Base-by-base conservation (phyloP, 768 basidiomycete species). In the Sarcodon sp. region DNA sequence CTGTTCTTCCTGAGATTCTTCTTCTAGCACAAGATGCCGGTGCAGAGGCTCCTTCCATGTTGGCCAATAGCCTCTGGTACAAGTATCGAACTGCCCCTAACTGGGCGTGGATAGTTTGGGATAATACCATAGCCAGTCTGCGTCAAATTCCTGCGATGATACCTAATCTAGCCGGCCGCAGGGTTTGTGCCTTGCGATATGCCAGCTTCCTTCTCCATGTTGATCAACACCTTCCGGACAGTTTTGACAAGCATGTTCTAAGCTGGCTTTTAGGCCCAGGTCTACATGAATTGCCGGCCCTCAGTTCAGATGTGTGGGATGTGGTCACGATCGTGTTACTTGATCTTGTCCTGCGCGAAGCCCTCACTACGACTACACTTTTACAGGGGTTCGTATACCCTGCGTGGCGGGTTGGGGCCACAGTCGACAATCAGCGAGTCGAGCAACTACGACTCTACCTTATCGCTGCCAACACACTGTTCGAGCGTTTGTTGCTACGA, bases 51-150 rank as follows among this genome's bases (percentile, higher is more conserved):
- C 74, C 83, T 2, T 79, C 79, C 0, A 71, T 74, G 43, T 75
- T 90, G 16, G 87, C 86, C 0, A 83, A 83, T 54, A 73, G 74
- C 43, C 67, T 90, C 11, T 90, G 87, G 87, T 83, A 85, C 62
- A 83, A 85, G 58, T 88, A 88, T 55, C 77, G 83, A 38, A 76
- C 75, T 12, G 76, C 84, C 0, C 56, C 63, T 11, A 76, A 86
- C 54, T 88, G 87, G 85, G 85, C 75, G 1, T 83, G 78, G 77
- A 83, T 80, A 55, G 82, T 83, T 15, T 89, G 87, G 87, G 85
- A 88, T 58, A 88, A 85, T 55, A 77, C 81, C 1, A 70, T 90
- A 39, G 77, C 83, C 6, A 81, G 80, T 46, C 66, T 90, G 39
- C 82, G 80, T 38, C 81, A 83, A 58, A 69, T 85, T 39, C 76